Conservation (phyloP, 2,329 filamentous ascomycete genomes). For the Phialophora verrucosa region DNA sequence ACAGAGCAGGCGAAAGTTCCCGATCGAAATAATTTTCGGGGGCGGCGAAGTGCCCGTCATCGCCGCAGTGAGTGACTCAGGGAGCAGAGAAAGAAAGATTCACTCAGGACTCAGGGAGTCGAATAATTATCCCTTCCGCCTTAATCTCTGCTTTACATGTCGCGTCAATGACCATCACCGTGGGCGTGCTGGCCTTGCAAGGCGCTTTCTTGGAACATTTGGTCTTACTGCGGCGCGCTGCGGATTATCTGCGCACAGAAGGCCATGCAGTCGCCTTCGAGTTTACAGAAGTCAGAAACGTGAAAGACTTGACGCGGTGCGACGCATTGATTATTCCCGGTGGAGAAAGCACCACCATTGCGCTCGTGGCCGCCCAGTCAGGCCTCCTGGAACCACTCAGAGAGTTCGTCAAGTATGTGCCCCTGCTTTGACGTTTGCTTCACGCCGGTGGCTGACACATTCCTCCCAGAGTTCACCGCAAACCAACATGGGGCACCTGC, state of each 20-base stretch:
- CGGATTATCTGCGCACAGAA: slow-evolving; percentile 52
- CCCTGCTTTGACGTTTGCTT: not conserved
- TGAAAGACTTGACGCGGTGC: slow-evolving; percentile 71
- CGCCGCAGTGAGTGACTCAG: not conserved
- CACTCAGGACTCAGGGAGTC: not conserved
- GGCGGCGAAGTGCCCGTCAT: slow-evolving; percentile 3
- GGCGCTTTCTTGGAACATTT: slow-evolving; percentile 93
- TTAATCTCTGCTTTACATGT: not conserved
- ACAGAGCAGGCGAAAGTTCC: not conserved
- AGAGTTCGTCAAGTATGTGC: slow-evolving; percentile 83
- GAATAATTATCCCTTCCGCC: not conserved
- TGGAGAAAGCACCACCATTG: slow-evolving; percentile 93
- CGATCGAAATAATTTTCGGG: not conserved
- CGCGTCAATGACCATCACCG: slow-evolving; percentile 50
- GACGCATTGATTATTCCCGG: slow-evolving; percentile 88
- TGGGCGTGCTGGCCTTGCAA: slow-evolving; percentile 77
- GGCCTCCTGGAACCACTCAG: slow-evolving; percentile 81
- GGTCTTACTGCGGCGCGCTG: slow-evolving; percentile 72
- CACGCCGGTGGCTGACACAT: slow-evolving; percentile 1
- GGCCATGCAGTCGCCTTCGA: slow-evolving; percentile 52
- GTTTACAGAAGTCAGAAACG: slow-evolving; percentile 81
- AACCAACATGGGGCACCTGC: slow-evolving; percentile 94
- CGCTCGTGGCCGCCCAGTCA: slow-evolving; percentile 81
- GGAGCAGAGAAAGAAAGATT: not conserved
- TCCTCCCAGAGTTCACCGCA: slow-evolving; percentile 67